Conservation (phyloP, 306 rosid genomes). For the Casuarina cunninghamiana region DNA sequence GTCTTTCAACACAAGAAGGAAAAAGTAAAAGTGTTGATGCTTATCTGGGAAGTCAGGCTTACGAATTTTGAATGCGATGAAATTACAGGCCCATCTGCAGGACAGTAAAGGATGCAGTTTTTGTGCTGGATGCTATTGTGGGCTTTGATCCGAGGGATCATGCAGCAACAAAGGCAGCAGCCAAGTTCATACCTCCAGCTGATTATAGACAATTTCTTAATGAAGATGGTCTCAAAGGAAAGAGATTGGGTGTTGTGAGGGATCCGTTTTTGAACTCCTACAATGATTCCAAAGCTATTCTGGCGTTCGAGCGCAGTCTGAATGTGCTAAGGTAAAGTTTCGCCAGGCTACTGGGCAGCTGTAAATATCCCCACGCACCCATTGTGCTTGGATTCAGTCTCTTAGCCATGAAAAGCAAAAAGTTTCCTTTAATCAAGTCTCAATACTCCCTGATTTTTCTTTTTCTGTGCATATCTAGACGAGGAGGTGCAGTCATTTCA, state of each 20-base stretch:
- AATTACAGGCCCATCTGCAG: conserved; percentile 62
- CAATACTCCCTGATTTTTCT: neutral
- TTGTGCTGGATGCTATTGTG: conserved; percentile 59
- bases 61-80: neutral
- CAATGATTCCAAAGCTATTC: conserved; percentile 32
- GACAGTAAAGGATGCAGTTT: conserved; percentile 72
- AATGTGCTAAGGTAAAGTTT: conserved; percentile 36
- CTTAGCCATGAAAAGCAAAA: neutral
- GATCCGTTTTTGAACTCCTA: conserved; percentile 36
- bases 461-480: conserved; percentile 4
- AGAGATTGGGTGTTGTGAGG: conserved; percentile 63
- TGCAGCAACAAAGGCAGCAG: conserved; percentile 48
- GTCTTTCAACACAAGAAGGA: no score
- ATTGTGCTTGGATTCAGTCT: neutral
- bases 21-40: no score
- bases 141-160: conserved; percentile 60
- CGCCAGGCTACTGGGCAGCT: neutral
- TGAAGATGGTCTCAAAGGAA: conserved; percentile 54
- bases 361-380: neutral
- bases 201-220: conserved; percentile 61
- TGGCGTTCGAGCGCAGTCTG: conserved; percentile 46
- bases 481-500: conserved; percentile 32
- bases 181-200: conserved; percentile 48
- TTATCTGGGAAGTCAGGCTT: no score
- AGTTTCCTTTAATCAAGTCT: neutral